A percentile compares a stretch with the other conserved stretches of the same genome.
Conservation (phyloP, 2,329 filamentous ascomycete species). For the Paraphoma sp. region DNA sequence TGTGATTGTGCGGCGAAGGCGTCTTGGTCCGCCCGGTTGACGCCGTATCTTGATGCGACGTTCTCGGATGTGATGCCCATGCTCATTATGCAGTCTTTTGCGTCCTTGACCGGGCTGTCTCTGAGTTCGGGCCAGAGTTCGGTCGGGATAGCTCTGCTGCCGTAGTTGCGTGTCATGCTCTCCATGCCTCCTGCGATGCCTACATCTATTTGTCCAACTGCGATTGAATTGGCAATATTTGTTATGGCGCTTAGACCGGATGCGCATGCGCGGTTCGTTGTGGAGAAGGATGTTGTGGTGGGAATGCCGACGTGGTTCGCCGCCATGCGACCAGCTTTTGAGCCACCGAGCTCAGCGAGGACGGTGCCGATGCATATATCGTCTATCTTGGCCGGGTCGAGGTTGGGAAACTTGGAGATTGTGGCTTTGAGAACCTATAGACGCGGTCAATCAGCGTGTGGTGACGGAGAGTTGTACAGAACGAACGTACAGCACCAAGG, state of each 20-base stretch:
- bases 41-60: constrained; percentile 77
- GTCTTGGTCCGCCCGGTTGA: constrained; percentile 80
- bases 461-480: neutral
- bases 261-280: constrained; percentile 86
- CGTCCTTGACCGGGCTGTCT: constrained; percentile 70
- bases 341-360: constrained; percentile 86
- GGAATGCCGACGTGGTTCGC: constrained; percentile 83
- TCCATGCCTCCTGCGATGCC: constrained; percentile 93
- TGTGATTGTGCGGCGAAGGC: constrained; percentile 80
- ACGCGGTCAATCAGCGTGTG: neutral
- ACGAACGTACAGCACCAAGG: constrained; percentile 64
- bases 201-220: constrained; percentile 72
- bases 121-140: constrained; percentile 78
- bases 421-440: constrained; percentile 67
- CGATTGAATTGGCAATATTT: constrained; percentile 75
- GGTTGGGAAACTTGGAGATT: constrained; percentile 72
- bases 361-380: constrained; percentile 90
- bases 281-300: constrained; percentile 77
- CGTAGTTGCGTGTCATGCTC: constrained; percentile 95
- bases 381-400: constrained; percentile 73
- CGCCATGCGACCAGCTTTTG: constrained; percentile 90
- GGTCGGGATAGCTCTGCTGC: constrained; percentile 79
- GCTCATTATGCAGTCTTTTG: constrained; percentile 87
- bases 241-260: constrained; percentile 81
- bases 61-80: constrained; percentile 95